Percentiles rank a stretch among this genome's conserved stretches.
These are phyloP conservation scores for Oryza brachyantha DNA, from an alignment of 176 grass and related monocot species.

Conservation along the genomic window DNA sequence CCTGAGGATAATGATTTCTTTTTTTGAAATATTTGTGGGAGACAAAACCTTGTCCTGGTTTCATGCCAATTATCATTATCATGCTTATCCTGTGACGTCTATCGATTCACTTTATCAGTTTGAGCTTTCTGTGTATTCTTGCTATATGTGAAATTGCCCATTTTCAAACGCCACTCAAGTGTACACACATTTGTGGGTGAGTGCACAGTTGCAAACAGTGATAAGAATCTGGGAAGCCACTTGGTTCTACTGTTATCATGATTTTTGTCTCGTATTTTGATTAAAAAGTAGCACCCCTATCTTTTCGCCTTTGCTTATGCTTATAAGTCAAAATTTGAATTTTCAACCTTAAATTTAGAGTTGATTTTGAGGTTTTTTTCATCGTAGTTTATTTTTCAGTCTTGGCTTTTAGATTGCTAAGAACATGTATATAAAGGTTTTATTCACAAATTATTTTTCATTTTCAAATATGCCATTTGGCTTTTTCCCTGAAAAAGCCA, in stretches of 20 bases:
- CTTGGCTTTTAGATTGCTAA: too few species aligned
- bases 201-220: not conserved
- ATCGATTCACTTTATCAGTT: not conserved
- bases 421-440: too few species aligned
- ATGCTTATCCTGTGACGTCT: not conserved
- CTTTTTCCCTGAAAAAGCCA: too few species aligned
- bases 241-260: not conserved
- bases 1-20: not conserved
- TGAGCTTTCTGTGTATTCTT: conserved; percentile 7
- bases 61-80: not conserved
- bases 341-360: too few species aligned
- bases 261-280: not conserved
- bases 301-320: too few species aligned
- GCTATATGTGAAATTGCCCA: not conserved
- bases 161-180: not conserved
- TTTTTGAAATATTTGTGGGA: not conserved
- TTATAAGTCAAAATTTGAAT: too few species aligned
- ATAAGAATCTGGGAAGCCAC: not conserved
- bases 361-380: too few species aligned
- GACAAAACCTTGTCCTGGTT: not conserved
- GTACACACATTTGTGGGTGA: not conserved
- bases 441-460: too few species aligned
- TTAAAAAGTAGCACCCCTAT: not conserved
- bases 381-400: too few species aligned
- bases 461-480: too few species aligned